phyloP scores from a whole-genome alignment of 331 rosid species.

The Saraca asoca region DNA sequence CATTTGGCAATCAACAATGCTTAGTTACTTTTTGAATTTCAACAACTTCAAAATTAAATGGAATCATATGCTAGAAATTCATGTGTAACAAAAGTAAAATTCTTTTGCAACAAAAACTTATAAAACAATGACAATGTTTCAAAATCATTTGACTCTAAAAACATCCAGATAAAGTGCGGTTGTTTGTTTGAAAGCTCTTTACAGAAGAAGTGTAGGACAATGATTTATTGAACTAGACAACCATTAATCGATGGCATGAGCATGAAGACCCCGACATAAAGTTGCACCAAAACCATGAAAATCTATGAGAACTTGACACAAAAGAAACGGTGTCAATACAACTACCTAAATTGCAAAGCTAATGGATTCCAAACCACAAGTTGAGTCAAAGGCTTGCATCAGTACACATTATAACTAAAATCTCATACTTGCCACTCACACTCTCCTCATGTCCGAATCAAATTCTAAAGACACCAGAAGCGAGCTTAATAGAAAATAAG shows the following conservation, averaged over 20 bases:
- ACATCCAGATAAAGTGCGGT: background rate
- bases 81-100: background rate
- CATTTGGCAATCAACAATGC: too few relatives aligned
- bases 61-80: too few relatives aligned
- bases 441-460: conserved; percentile 23
- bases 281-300: conserved; percentile 17
- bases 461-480: conserved; percentile 17
- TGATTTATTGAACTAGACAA: background rate
- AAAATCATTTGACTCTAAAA: conserved; percentile 5
- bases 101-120: conserved; percentile 5
- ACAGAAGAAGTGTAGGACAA: background rate
- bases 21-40: too few relatives aligned
- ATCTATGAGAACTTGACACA: conserved; percentile 26
- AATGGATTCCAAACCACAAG: conserved; percentile 28
- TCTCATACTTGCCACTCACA: conserved; percentile 1
- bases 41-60: too few relatives aligned
- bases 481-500: background rate
- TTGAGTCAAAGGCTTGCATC: conserved; percentile 26
- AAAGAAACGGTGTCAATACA: conserved; percentile 29
- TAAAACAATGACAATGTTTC: background rate
- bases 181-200: conserved; percentile 6
- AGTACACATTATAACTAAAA: conserved; percentile 26
- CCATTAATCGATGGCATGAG: conserved; percentile 14
- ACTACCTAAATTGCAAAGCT: conserved; percentile 20
- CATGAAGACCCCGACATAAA: conserved; percentile 21